A percentile compares a stretch with the other conserved stretches of the same genome.
Conservation (phyloP, 2,329 filamentous ascomycete genomes). For the Trichophyton benhamiae region DNA sequence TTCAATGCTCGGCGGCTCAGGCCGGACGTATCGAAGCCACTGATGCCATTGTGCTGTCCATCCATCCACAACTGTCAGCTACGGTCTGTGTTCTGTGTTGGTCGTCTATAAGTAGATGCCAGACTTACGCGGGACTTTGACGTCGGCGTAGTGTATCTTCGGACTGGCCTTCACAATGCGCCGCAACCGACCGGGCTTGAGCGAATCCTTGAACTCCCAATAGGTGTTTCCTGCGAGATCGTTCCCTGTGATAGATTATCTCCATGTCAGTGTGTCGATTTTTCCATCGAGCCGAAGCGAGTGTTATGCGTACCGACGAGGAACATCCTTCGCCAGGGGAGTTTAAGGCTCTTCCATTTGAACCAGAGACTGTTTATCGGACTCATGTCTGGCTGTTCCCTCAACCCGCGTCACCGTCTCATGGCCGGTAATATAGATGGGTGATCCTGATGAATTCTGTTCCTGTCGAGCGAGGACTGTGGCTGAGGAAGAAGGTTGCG, state of each 20-base stretch:
- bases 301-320: conserved; percentile 38
- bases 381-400: conserved; percentile 10
- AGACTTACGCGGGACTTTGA: conserved; percentile 45
- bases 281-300: not conserved
- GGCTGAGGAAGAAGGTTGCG: conserved; percentile 3
- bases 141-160: conserved; percentile 45
- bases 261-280: not conserved
- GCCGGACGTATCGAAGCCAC: conserved; percentile 52
- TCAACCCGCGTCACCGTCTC: not conserved
- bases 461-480: conserved; percentile 1
- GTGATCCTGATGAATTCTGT: not conserved
- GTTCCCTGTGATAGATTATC: conserved; percentile 33
- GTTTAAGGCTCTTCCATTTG: conserved; percentile 49
- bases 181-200: conserved; percentile 43
- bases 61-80: not conserved
- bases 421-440: not conserved
- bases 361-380: conserved; percentile 42
- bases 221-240: conserved; percentile 54
- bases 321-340: conserved; percentile 51
- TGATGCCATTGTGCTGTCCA: conserved; percentile 52
- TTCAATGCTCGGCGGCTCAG: conserved; percentile 42
- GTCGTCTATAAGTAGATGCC: not conserved
- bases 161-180: conserved; percentile 47
- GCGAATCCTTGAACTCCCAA: conserved; percentile 52
- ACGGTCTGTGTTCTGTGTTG: not conserved